These are phyloP conservation scores for Cryptococcus amylolentus DNA, from an alignment of 1,284 basidiomycete species.

Conservation along the genomic window DNA sequence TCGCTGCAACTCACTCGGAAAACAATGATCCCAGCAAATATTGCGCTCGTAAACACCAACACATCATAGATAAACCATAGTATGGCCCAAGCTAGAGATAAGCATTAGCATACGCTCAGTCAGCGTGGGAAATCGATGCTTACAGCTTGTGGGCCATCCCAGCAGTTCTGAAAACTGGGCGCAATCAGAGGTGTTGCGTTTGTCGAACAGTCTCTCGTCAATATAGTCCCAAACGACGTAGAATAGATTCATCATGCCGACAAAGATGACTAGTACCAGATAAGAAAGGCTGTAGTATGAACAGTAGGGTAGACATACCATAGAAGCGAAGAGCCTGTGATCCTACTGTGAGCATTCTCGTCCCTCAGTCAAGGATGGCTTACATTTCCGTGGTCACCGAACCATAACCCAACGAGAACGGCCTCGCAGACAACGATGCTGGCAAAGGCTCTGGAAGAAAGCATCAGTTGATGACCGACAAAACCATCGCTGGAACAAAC, in stretches of 20 bases:
- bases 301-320: constrained; percentile 16
- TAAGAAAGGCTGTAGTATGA: not conserved
- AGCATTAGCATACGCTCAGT: not conserved
- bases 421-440: constrained; percentile 44
- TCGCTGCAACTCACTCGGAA: constrained; percentile 36
- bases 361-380: constrained; percentile 7
- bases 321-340: constrained; percentile 45
- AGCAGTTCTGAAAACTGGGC: constrained; percentile 44
- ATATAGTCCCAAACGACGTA: constrained; percentile 50
- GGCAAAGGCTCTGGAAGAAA: constrained; percentile 34
- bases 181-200: constrained; percentile 47
- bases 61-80: constrained; percentile 41
- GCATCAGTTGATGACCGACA: too few species aligned
- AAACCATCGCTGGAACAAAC: not conserved
- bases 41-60: constrained; percentile 41
- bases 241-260: constrained; percentile 48
- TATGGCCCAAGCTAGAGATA: constrained; percentile 35
- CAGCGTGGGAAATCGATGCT: not conserved
- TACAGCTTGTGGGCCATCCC: constrained; percentile 41
- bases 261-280: constrained; percentile 24
- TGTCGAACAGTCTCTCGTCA: constrained; percentile 48
- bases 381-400: constrained; percentile 48
- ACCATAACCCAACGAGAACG: constrained; percentile 49
- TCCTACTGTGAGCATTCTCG: constrained; percentile 1
- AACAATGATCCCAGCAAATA: constrained; percentile 47